Percentiles rank a stretch among this genome's conserved stretches.
Conservation (phyloP, 148 eudicot genomes). For the Tetragonia tetragonoides region DNA sequence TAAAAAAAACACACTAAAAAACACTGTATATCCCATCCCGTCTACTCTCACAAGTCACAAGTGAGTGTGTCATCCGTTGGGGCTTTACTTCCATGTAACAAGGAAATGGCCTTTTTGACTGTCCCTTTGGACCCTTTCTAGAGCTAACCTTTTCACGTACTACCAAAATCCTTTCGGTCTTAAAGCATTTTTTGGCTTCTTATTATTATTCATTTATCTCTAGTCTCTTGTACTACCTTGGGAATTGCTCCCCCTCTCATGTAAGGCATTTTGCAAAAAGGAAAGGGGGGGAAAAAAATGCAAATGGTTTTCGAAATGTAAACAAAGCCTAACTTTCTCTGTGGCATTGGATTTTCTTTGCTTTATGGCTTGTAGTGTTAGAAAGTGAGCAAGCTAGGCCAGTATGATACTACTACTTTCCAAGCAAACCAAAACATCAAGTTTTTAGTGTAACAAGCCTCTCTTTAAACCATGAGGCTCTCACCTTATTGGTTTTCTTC, state of each 20-base stretch:
- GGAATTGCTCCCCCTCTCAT: slow-evolving; percentile 31
- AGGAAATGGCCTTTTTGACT: slow-evolving; percentile 37
- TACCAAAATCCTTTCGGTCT: slow-evolving; percentile 31
- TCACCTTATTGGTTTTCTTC: too few relatives aligned
- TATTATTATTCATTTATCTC: neutral
- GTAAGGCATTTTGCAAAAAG: slow-evolving; percentile 25
- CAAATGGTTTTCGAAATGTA: neutral
- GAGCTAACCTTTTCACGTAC: slow-evolving; percentile 34
- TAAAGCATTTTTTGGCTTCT: neutral
- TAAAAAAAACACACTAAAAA: too few relatives aligned
- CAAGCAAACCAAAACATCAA: too few relatives aligned
- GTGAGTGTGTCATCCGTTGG: neutral
- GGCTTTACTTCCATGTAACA: slow-evolving; percentile 23
- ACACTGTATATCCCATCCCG: neutral
- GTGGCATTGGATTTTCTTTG: slow-evolving; percentile 11
- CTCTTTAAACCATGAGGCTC: too few relatives aligned
- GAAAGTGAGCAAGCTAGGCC: neutral
- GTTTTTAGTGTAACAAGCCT: too few relatives aligned
- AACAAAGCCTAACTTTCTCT: slow-evolving; percentile 19
- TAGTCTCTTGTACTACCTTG: slow-evolving; percentile 7
- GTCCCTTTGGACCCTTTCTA: slow-evolving; percentile 31
- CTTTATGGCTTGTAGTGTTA: neutral
- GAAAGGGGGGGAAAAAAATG: neutral
- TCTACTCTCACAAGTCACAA: neutral
- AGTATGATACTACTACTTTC: too few relatives aligned